These are phyloP conservation scores for Mortierella claussenii DNA, from an alignment of 192 early-diverging fungal species.

Conservation along the genomic window DNA sequence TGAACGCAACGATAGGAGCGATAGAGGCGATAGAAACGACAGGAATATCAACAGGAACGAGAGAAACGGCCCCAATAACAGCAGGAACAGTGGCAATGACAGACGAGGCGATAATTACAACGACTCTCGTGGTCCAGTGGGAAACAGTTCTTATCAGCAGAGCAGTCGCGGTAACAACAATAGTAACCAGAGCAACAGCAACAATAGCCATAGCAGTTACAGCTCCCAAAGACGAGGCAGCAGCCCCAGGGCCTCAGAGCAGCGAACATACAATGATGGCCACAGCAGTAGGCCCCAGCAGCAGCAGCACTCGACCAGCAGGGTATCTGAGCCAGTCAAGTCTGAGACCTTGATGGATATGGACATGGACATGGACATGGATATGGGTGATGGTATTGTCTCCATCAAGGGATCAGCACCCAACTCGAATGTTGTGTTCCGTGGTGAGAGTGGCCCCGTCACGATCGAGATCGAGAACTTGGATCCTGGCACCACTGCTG, in stretches of 20 bases:
- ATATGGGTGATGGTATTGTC: slow-evolving; percentile 15
- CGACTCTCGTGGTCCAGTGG: not conserved
- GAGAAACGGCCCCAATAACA: slow-evolving; percentile 1
- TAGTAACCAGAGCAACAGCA: slow-evolving; percentile 2
- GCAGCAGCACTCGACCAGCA: not conserved
- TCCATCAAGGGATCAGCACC: slow-evolving; percentile 40
- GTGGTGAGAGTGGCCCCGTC: slow-evolving; percentile 62
- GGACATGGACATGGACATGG: slow-evolving; percentile 40
- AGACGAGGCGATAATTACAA: not conserved
- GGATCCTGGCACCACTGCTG: slow-evolving; percentile 58
- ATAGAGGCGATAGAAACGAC: not conserved
- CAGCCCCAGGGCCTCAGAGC: not conserved
- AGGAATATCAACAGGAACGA: slow-evolving; percentile 15
- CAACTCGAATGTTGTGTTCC: slow-evolving; percentile 38
- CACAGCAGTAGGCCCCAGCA: slow-evolving; percentile 7
- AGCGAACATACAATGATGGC: not conserved
- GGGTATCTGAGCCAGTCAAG: not conserved
- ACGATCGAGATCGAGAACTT: slow-evolving; percentile 59
- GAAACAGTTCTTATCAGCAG: not conserved
- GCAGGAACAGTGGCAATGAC: not conserved
- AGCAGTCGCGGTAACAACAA: not conserved
- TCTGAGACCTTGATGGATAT: not conserved
- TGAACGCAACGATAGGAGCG: not conserved
- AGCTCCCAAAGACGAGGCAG: not conserved
- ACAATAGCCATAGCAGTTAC: not conserved